Base-by-base conservation (phyloP, 2,329 filamentous ascomycete species). In the Orbilia quercus region DNA sequence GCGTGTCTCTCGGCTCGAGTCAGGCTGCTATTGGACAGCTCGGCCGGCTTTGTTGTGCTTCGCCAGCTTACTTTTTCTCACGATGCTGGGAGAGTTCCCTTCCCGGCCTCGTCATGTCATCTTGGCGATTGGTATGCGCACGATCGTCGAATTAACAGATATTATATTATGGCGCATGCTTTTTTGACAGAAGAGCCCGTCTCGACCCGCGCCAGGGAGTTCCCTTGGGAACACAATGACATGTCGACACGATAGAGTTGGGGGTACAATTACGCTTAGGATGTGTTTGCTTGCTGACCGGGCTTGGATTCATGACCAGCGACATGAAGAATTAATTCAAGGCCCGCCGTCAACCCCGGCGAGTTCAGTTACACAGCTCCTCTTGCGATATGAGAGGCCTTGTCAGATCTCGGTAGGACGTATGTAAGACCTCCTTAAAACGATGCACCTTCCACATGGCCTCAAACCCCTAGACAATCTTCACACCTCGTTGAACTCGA, bases 391-490 rank as follows among this genome's bases (percentile, higher is more conserved):
- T 59, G 47, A 53, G 59, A 58, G 59, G 59, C 57, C 67, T 58
- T 64, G 67, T 72, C 59, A 72, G 67, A 72, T 72, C 67, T 72
- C 59, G 60, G 60, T 63, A 71, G 50, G 50, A 63, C 42, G 66
- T 64, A 72, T 64, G 67, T 72, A 72, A 72, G 67, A 72, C 67
- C 67, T 72, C 67, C 67, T 72, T 72, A 72, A 72, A 72, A 72
- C 67, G 38, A 71, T 72, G 67, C 67, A 72, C 67, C 67, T 54
- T 60, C 67, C 67, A 72, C 67, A 72, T 72, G 67, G 67, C 67
- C 44, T 50, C 66, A 64, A 71, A 57, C 54, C 50, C 58, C 40
- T 51, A 58, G 38, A 36, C 66, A 64, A 70, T 60, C 50, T 28
- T 51, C 34, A 31, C n/a, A n/a, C n/a, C n/a, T n/a, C n/a, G n/a